These are phyloP conservation scores for Pythium dissotocum DNA, from an alignment of 352 stramenopile species.

Conservation along the genomic window DNA sequence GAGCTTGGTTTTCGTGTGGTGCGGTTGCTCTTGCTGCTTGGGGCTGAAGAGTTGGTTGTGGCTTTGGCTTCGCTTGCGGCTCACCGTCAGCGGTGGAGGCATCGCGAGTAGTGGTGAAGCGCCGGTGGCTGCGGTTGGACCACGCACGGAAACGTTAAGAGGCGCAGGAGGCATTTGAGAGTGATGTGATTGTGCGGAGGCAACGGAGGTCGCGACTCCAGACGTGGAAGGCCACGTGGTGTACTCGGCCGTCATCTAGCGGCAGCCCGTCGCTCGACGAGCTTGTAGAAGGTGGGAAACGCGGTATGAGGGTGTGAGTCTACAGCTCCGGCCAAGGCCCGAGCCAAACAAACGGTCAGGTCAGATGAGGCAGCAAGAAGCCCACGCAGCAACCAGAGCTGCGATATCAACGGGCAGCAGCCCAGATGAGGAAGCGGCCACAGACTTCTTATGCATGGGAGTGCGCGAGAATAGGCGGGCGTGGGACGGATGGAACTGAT, in stretches of 20 bases:
- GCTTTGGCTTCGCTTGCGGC: conserved; percentile 20
- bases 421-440: neutral
- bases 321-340: neutral
- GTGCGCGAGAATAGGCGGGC: neutral
- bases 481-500: neutral
- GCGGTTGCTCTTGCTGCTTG: neutral
- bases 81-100: neutral
- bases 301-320: neutral
- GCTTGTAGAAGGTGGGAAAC: neutral
- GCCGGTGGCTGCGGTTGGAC: neutral
- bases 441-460: conserved; percentile 6
- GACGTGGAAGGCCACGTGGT: neutral
- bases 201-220: neutral
- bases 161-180: neutral
- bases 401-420: neutral
- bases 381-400: neutral
- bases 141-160: conserved; percentile 3
- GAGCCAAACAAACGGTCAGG: conserved; percentile 2
- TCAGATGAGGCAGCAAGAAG: neutral
- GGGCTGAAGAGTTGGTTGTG: conserved; percentile 19
- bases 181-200: neutral
- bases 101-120: neutral
- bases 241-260: neutral
- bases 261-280: neutral
- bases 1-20: neutral